Evolutionary conservation across 495 filamentous ascomycete genomes (phyloP).

Genomic region (Sordaria brevicollis): DNA sequence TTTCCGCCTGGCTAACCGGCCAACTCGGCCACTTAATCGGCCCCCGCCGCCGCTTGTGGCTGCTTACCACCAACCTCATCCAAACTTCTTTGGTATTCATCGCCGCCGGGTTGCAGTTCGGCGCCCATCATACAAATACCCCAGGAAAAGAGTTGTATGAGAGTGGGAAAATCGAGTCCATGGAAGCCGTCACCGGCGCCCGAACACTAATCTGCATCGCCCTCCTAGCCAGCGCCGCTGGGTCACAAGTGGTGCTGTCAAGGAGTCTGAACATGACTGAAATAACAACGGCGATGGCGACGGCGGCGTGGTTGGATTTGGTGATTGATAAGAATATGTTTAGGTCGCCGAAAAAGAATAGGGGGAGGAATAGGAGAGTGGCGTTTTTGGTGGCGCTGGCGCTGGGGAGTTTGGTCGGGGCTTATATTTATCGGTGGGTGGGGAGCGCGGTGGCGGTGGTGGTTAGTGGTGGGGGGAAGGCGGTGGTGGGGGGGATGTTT

Average conservation of each 20-base stretch:
- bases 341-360: constrained; percentile 25
- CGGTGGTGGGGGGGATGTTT: constrained; percentile 34
- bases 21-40: constrained; percentile 46
- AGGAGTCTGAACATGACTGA: constrained; percentile 46
- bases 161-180: neutral
- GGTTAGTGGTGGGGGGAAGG: constrained; percentile 34
- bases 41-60: constrained; percentile 38
- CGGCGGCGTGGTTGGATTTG: constrained; percentile 52
- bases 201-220: constrained; percentile 34
- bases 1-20: constrained; percentile 41
- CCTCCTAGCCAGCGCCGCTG: constrained; percentile 45
- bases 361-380: constrained; percentile 39
- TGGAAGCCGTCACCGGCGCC: constrained; percentile 10
- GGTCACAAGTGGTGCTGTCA: constrained; percentile 48
- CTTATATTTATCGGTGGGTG: constrained; percentile 30
- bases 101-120: constrained; percentile 36
- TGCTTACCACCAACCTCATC: constrained; percentile 39
- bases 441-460: constrained; percentile 33
- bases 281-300: constrained; percentile 60
- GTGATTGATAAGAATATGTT: constrained; percentile 43
- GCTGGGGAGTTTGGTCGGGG: constrained; percentile 44
- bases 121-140: constrained; percentile 2
- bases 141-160: constrained; percentile 14
- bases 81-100: constrained; percentile 46
- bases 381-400: constrained; percentile 41